A percentile compares a stretch with the other conserved stretches of the same genome.
phyloP scores from a whole-genome alignment of 495 filamentous ascomycete species.

The Evernia prunastri region DNA sequence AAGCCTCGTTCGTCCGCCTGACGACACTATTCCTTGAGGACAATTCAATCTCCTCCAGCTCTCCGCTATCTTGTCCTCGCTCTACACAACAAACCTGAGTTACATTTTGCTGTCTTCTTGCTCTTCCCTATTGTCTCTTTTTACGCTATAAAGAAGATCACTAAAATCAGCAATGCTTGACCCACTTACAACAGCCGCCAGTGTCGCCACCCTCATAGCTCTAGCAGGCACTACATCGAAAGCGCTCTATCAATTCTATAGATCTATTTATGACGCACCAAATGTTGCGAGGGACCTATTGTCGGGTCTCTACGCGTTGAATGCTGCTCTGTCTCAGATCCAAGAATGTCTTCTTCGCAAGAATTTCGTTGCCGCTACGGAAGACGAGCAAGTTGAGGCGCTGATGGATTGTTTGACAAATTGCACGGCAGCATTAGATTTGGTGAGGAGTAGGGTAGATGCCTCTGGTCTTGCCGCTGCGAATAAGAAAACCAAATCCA shows the following conservation, averaged over 20 bases:
- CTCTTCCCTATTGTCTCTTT: no score
- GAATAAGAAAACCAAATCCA: not conserved
- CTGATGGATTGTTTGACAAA: conserved; percentile 3
- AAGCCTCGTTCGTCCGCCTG: no score
- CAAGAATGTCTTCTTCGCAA: conserved; percentile 6
- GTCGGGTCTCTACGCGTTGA: conserved; percentile 6
- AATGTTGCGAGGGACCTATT: conserved; percentile 1
- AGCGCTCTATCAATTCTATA: conserved; percentile 10
- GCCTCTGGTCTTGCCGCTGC: not conserved
- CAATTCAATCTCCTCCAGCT: no score
- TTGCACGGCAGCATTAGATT: conserved; percentile 9
- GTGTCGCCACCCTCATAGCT: conserved; percentile 10
- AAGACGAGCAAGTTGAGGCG: conserved; percentile 1
- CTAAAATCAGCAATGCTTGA: no score
- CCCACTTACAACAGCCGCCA: conserved; percentile 10
- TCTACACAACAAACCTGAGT: no score
- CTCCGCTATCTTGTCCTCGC: no score
- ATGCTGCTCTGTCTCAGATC: conserved; percentile 12
- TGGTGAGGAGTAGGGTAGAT: conserved; percentile 3
- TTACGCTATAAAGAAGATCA: no score
- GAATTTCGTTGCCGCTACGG: not conserved
- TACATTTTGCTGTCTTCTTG: no score
- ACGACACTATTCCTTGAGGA: no score
- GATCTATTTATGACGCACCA: conserved; percentile 12
- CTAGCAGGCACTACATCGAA: conserved; percentile 14